Base-by-base conservation (phyloP, 176 grass and related monocot species). In the Poa annua region DNA sequence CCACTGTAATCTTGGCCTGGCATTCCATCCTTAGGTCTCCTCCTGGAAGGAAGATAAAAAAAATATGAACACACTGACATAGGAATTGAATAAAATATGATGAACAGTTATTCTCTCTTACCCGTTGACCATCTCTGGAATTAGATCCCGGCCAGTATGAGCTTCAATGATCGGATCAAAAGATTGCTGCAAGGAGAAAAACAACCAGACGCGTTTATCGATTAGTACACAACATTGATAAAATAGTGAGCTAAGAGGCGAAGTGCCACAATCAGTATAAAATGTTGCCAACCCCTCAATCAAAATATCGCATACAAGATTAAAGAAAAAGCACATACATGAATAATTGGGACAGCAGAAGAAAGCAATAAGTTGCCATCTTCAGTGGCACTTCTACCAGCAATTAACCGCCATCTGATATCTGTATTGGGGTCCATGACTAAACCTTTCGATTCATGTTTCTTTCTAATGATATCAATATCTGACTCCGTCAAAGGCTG, bases 131-230 rank as follows among this genome's bases (percentile, higher is more conserved):
- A 97, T 94, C 60, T 91, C 86, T 38, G 95, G 95, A 89, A 97
- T 97, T 71, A 97, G 72, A 86, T 97, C 92, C 71, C 82, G 83
- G 26, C 87, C 78, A 16, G 78, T 86, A 73, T 70, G 83, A 76
- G 38, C 83, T 80, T 97, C 95, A 26, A 94, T 81, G 66, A 97
- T 97, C 50, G 95, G 95, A 83, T 97, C 95, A 88, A 97, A 97
- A 64, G 95, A 97, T 83, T 97, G 90, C 92, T 94, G 92, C 62
- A 82, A 65, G 64, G 49, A 80, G 57, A 89, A 57, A 61, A 61
- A 80, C 21, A 73, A 17, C 10, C 35, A 54, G 0, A 20, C 12
- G 49, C 36, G 57, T 41, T 25, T 35, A 66, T 21, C 22, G 17
- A 66, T 36, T 13, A 81, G 25, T 25, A 67, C 52, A 52, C 7